phyloP scores from a whole-genome alignment of 768 basidiomycete species.

The Trametes cingulata region DNA sequence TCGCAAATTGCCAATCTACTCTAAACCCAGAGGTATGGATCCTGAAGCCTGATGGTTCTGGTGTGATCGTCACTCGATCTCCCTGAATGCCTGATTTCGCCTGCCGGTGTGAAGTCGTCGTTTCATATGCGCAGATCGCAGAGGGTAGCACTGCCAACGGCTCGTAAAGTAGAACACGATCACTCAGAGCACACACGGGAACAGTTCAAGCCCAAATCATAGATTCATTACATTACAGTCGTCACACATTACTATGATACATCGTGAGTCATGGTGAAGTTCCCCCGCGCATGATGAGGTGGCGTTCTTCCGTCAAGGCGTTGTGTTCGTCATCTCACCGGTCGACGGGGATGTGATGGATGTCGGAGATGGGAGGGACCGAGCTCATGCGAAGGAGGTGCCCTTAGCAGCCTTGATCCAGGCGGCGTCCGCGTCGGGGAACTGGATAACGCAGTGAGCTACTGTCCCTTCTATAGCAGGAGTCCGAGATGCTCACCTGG shows the following conservation, averaged over 20 bases:
- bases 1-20: too few relatives aligned
- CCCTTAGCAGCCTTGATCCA: conserved; percentile 17
- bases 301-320: background rate
- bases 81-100: too few relatives aligned
- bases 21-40: too few relatives aligned
- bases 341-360: background rate
- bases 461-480: background rate
- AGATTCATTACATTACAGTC: conserved; percentile 13
- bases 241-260: conserved; percentile 9
- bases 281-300: conserved; percentile 1
- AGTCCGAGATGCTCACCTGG: background rate
- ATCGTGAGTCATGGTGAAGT: background rate
- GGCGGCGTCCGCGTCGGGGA: conserved; percentile 12
- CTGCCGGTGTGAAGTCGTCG: too few relatives aligned
- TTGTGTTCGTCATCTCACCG: background rate
- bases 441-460: background rate
- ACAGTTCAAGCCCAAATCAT: background rate
- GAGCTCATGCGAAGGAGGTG: conserved; percentile 10
- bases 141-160: too few relatives aligned
- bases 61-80: too few relatives aligned
- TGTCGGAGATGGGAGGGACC: background rate
- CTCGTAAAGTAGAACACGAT: background rate
- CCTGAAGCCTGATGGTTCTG: too few relatives aligned
- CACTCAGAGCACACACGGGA: background rate
- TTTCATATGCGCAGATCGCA: too few relatives aligned